Evolutionary conservation across 176 grass and related monocot genomes (phyloP).

Genomic region (Aegilops bicornis): DNA sequence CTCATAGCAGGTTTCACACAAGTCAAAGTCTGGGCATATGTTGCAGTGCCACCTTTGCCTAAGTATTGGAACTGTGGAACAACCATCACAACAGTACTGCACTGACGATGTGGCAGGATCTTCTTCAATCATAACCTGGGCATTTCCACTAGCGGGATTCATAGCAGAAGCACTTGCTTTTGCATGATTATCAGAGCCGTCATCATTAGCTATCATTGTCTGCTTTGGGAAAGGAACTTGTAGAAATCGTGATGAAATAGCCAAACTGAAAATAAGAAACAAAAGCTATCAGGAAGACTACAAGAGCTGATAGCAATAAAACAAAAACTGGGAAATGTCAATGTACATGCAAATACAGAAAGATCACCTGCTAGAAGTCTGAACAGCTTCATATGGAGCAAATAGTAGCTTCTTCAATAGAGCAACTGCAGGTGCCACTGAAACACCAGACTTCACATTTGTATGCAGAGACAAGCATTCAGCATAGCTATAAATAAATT

Average conservation of each 20-base stretch:
- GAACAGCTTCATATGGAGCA: slow-evolving; percentile 93
- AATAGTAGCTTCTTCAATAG: slow-evolving; percentile 91
- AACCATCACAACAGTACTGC: slow-evolving; percentile 99
- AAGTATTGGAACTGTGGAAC: slow-evolving; percentile 95
- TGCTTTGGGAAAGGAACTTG: slow-evolving; percentile 99
- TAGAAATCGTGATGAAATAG: slow-evolving; percentile 93
- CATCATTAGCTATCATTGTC: slow-evolving; percentile 93
- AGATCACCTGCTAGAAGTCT: slow-evolving; percentile 92
- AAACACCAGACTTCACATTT: slow-evolving; percentile 56
- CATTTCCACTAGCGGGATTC: slow-evolving; percentile 55
- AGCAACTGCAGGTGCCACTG: slow-evolving; percentile 83
- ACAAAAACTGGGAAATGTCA: neutral
- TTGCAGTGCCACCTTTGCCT: slow-evolving; percentile 95
- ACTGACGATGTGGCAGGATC: slow-evolving; percentile 85
- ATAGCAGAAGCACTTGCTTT: slow-evolving; percentile 52
- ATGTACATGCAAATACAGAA: slow-evolving; percentile 33
- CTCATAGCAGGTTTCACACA: slow-evolving; percentile 96
- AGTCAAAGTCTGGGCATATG: slow-evolving; percentile 92
- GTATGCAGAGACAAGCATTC: slow-evolving; percentile 77
- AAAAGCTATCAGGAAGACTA: neutral
- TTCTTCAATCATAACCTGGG: slow-evolving; percentile 91
- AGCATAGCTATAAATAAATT: slow-evolving; percentile 96
- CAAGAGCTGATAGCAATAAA: slow-evolving; percentile 5
- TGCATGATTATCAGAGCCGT: slow-evolving; percentile 59
- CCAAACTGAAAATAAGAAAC: slow-evolving; percentile 71